A percentile compares a stretch with the other conserved stretches of the same genome.
Evolutionary conservation across 352 stramenopile species (phyloP).

Genomic region (Elongisporangium undulatum): DNA sequence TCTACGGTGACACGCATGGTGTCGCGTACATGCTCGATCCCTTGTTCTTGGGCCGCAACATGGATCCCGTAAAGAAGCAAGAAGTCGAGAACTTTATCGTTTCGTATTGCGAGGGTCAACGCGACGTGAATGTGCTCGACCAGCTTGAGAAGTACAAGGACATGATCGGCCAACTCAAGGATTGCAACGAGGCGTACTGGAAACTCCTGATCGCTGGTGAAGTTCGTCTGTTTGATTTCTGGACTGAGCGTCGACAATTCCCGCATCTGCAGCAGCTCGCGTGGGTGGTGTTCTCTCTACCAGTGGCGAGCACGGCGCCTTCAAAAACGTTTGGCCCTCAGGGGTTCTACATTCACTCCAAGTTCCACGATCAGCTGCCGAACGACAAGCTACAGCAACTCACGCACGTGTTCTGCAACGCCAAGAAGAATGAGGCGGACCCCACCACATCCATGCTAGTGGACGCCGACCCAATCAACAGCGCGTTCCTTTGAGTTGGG

Average conservation of each 20-base stretch:
- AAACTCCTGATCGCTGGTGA: constrained; percentile 38
- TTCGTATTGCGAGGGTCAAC: constrained; percentile 31
- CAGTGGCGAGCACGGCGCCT: constrained; percentile 32
- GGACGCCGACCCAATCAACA: not conserved
- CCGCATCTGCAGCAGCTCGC: constrained; percentile 57
- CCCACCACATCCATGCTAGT: not conserved
- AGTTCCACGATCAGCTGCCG: constrained; percentile 34
- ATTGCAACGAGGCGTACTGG: constrained; percentile 53
- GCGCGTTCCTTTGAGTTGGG: not conserved
- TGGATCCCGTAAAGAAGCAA: constrained; percentile 42
- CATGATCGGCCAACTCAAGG: constrained; percentile 47
- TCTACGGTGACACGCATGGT: constrained; percentile 58
- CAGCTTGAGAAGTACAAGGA: constrained; percentile 47
- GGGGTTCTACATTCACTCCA: constrained; percentile 26
- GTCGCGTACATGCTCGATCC: constrained; percentile 61
- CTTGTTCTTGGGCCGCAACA: constrained; percentile 34
- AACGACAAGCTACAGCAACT: constrained; percentile 49
- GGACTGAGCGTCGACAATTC: constrained; percentile 51
- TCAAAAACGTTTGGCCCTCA: constrained; percentile 30
- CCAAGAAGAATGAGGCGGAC: constrained; percentile 11
- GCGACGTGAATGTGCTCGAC: constrained; percentile 29
- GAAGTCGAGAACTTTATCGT: constrained; percentile 47
- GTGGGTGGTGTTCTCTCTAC: constrained; percentile 46
- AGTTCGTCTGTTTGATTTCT: constrained; percentile 51
- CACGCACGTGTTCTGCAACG: constrained; percentile 60